phyloP scores from a whole-genome alignment of 2,329 filamentous ascomycete genomes.

The Ophiosphaerella korrae region DNA sequence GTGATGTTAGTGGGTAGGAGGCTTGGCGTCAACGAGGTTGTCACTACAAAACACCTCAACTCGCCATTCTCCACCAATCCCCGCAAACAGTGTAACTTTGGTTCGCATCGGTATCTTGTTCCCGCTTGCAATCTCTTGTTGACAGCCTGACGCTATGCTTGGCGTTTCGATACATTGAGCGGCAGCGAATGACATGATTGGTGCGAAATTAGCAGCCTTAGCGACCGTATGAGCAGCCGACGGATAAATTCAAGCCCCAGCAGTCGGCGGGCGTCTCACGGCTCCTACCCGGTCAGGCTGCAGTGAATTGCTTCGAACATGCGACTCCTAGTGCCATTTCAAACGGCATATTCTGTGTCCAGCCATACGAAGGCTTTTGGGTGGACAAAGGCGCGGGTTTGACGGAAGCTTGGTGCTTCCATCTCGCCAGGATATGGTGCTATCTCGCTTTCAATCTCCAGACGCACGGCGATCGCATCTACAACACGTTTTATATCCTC shows the following conservation, averaged over 20 bases:
- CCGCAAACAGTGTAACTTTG: constrained; percentile 4
- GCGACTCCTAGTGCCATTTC: constrained; percentile 26
- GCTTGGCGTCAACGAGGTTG: background rate
- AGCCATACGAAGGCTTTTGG: constrained; percentile 45
- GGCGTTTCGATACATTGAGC: constrained; percentile 19
- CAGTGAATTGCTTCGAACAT: constrained; percentile 33
- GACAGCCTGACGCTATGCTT: constrained; percentile 17
- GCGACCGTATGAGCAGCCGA: constrained; percentile 22
- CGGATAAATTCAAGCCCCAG: constrained; percentile 38
- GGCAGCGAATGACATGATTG: constrained; percentile 26
- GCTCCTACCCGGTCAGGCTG: constrained; percentile 28
- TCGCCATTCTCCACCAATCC: constrained; percentile 40
- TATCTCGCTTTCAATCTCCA: constrained; percentile 42
- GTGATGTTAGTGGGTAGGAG: background rate
- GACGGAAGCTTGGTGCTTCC: constrained; percentile 40
- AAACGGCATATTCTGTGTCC: constrained; percentile 47
- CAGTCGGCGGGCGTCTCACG: constrained; percentile 26
- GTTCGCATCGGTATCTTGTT: constrained; percentile 10
- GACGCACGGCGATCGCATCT: constrained; percentile 39
- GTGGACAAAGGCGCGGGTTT: constrained; percentile 37
- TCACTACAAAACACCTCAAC: background rate
- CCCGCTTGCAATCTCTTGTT: constrained; percentile 31
- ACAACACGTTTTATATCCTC: constrained; percentile 35
- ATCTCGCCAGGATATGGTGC: constrained; percentile 36
- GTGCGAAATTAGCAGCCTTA: constrained; percentile 34